A percentile compares a stretch with the other conserved stretches of the same genome.
These are phyloP conservation scores for Diospyros lotus DNA, from an alignment of 148 eudicot genomes.

Conservation along the genomic window DNA sequence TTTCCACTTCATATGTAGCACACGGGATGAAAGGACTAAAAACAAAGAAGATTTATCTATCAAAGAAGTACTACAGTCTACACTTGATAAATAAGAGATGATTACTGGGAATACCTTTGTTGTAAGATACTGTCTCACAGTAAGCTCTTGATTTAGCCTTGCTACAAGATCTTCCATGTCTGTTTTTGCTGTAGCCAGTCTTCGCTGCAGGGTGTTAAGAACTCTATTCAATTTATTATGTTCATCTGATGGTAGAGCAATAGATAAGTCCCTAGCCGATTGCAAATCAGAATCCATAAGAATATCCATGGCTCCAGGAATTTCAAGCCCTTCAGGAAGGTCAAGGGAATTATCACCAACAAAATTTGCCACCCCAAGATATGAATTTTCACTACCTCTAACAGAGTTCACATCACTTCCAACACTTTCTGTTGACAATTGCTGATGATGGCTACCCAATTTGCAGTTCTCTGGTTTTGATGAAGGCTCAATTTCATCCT, in stretches of 20 bases:
- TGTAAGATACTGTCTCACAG: constrained; percentile 80
- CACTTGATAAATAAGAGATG: neutral
- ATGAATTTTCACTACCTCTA: constrained; percentile 40
- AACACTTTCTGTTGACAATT: constrained; percentile 48
- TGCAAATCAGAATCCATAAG: constrained; percentile 27
- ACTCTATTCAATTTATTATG: constrained; percentile 71
- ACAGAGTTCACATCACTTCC: constrained; percentile 51
- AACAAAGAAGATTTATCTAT: neutral
- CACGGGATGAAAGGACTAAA: neutral
- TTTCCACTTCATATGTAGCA: neutral
- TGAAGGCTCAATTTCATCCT: constrained; percentile 29
- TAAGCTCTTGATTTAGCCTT: constrained; percentile 80
- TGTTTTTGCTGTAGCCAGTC: constrained; percentile 70
- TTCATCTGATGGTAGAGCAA: constrained; percentile 66
- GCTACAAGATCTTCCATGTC: constrained; percentile 93
- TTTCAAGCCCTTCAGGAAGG: constrained; percentile 35
- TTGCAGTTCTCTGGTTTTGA: constrained; percentile 32
- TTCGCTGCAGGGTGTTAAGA: constrained; percentile 57
- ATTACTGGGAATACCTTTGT: constrained; percentile 52
- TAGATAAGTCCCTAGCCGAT: constrained; percentile 41
- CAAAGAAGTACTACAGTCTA: neutral
- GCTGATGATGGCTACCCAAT: constrained; percentile 22
- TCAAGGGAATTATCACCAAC: constrained; percentile 34
- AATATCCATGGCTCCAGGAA: constrained; percentile 27
- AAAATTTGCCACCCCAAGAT: constrained; percentile 26